Evolutionary conservation across 768 basidiomycete species (phyloP).

Genomic region (Asterophora lycoperdoides): DNA sequence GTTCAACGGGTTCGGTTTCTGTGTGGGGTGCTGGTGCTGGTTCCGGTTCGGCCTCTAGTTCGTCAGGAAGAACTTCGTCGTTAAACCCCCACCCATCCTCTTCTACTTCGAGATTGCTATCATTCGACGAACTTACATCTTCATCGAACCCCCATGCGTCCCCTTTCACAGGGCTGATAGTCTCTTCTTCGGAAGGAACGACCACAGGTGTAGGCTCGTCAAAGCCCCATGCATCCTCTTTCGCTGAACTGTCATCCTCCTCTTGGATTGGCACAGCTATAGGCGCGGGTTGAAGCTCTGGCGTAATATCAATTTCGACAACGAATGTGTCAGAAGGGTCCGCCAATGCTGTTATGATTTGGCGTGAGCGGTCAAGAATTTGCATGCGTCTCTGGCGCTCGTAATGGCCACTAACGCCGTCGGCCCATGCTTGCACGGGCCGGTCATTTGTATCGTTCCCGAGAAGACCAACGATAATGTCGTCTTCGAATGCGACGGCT

Average conservation of each 20-base stretch:
- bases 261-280: constrained; percentile 23
- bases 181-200: constrained; percentile 24
- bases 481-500: constrained; percentile 67
- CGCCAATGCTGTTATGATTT: constrained; percentile 43
- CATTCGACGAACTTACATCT: constrained; percentile 24
- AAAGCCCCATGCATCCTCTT: constrained; percentile 48
- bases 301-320: constrained; percentile 33
- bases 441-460: constrained; percentile 44
- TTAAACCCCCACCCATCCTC: constrained; percentile 53
- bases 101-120: constrained; percentile 26
- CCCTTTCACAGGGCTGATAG: constrained; percentile 21
- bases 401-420: constrained; percentile 68
- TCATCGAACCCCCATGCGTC: constrained; percentile 54
- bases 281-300: constrained; percentile 24
- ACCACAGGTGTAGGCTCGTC: constrained; percentile 30
- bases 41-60: constrained; percentile 21
- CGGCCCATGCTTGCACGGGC: constrained; percentile 64
- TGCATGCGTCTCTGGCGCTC: constrained; percentile 67
- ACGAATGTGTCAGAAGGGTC: constrained; percentile 37
- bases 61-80: constrained; percentile 30
- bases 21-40: constrained; percentile 14
- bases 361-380: constrained; percentile 61
- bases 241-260: constrained; percentile 19
- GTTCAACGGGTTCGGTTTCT: constrained; percentile 3
- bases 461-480: constrained; percentile 46